phyloP scores from a whole-genome alignment of 2,329 filamentous ascomycete genomes.

The Curvularia spicifera region DNA sequence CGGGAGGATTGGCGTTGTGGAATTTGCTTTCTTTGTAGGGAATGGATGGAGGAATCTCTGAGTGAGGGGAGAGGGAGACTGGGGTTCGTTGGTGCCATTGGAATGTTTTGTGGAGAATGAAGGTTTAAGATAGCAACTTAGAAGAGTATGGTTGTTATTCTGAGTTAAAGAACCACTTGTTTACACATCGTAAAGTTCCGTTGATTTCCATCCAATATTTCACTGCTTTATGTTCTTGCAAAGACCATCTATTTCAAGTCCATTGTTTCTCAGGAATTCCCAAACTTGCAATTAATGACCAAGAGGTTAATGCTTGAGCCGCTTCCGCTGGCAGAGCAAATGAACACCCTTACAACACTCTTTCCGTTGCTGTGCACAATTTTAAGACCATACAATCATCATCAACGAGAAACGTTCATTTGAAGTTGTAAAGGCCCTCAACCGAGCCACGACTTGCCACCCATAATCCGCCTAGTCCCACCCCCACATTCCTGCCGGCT shows the following conservation, averaged over 20 bases:
- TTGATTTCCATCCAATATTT: neutral
- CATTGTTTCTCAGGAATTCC: neutral
- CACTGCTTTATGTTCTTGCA: neutral
- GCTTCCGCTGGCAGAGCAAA: neutral
- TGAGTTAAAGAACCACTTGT: neutral
- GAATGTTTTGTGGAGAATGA: neutral
- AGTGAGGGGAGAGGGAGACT: neutral
- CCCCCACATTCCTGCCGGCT: slow-evolving; percentile 3
- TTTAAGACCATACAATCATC: neutral
- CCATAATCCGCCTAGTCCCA: slow-evolving; percentile 4
- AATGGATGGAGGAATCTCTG: neutral
- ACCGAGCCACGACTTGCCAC: neutral
- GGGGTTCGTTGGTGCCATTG: neutral
- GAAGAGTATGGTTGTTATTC: neutral
- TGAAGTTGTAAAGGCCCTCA: neutral
- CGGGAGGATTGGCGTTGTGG: slow-evolving; percentile 43
- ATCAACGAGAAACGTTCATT: neutral
- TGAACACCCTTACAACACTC: neutral
- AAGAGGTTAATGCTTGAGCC: neutral
- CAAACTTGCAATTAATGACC: neutral
- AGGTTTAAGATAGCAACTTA: neutral
- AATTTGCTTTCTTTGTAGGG: slow-evolving; percentile 32
- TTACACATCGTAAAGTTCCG: neutral
- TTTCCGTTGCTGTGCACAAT: neutral
- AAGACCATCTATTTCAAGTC: neutral